These are phyloP conservation scores for Rutidosis leptorrhynchoides DNA, from an alignment of 129 eudicot genomes.

Conservation along the genomic window DNA sequence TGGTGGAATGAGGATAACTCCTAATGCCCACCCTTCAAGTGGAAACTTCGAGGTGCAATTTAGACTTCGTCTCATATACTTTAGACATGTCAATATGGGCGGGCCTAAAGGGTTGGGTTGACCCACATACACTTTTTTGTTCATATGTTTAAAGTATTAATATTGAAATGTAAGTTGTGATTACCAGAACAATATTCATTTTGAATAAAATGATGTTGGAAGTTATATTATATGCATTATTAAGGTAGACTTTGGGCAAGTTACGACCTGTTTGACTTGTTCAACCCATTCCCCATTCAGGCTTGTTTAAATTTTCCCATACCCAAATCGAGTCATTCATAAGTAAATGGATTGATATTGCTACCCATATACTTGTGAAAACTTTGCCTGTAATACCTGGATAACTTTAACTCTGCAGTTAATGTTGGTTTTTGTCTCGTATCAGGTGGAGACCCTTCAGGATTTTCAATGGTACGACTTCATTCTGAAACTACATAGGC, in stretches of 20 bases:
- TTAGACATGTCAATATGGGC: background rate
- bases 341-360: background rate
- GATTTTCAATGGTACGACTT: slow-evolving; percentile 96
- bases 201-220: background rate
- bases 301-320: background rate
- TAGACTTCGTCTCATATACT: slow-evolving; percentile 1
- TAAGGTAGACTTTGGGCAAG: background rate
- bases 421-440: slow-evolving; percentile 1
- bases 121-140: background rate
- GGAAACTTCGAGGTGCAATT: slow-evolving; percentile 70
- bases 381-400: background rate
- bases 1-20: slow-evolving; percentile 98
- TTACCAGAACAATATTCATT: background rate
- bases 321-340: background rate
- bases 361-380: background rate
- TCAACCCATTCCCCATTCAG: background rate
- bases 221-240: slow-evolving; percentile 4
- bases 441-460: slow-evolving; percentile 88
- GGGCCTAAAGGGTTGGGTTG: background rate
- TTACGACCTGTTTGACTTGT: background rate
- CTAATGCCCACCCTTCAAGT: slow-evolving; percentile 83
- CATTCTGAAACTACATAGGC: slow-evolving; percentile 65
- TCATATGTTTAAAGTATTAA: background rate
- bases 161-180: background rate
- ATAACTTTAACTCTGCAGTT: slow-evolving; percentile 13